phyloP scores from a whole-genome alignment of 176 grass and related monocot species.

The Tuctoria greenei region DNA sequence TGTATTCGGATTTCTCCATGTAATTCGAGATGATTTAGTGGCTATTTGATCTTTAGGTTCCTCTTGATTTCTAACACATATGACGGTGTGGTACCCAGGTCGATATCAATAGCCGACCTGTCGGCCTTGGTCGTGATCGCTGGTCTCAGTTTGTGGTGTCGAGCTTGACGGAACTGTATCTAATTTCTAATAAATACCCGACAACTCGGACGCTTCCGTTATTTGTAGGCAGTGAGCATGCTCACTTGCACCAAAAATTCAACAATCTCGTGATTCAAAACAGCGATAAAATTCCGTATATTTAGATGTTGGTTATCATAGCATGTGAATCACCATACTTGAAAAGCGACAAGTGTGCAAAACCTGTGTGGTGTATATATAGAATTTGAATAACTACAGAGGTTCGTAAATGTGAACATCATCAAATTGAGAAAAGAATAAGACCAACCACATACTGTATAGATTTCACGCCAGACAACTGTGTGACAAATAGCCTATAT shows the following conservation, averaged over 20 bases:
- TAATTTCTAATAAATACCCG: too few relatives aligned
- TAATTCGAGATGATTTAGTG: too few relatives aligned
- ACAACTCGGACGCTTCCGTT: too few relatives aligned
- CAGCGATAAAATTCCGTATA: neutral
- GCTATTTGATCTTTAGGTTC: too few relatives aligned
- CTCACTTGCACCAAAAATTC: neutral
- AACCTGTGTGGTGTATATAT: neutral
- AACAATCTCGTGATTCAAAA: neutral
- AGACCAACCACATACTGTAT: neutral
- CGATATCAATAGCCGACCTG: too few relatives aligned
- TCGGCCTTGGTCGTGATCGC: too few relatives aligned
- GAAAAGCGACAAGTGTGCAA: neutral
- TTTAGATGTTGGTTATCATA: neutral
- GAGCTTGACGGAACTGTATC: too few relatives aligned
- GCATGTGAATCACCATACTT: neutral
- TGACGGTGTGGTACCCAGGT: too few relatives aligned
- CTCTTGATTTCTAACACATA: too few relatives aligned
- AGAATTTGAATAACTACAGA: neutral
- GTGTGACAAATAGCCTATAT: neutral
- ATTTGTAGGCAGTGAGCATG: too few relatives aligned
- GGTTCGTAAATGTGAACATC: neutral
- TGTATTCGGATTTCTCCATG: too few relatives aligned
- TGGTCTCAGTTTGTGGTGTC: too few relatives aligned
- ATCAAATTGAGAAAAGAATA: neutral
- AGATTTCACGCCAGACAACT: neutral